These are phyloP conservation scores for Saccharomyces hybrid DNA, from an alignment of 1,139 yeast species.

Conservation along the genomic window DNA sequence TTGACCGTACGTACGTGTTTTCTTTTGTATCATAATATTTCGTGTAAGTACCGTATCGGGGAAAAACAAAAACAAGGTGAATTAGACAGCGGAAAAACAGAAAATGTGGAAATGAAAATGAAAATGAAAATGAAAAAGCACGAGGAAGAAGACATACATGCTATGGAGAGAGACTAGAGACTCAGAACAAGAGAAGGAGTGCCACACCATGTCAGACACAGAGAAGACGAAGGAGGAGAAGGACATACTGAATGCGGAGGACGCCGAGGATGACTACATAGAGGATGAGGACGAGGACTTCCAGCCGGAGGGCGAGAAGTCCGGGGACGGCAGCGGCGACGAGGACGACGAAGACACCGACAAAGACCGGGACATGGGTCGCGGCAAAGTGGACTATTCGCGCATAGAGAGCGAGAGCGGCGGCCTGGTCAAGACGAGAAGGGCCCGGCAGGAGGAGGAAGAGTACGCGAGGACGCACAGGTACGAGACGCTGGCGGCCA, in stretches of 20 bases:
- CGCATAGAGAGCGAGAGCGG: conserved; percentile 44
- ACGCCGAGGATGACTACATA: conserved; percentile 37
- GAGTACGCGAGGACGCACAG: conserved; percentile 27
- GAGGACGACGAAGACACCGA: conserved; percentile 23
- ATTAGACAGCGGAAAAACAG: neutral
- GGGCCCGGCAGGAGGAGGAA: conserved; percentile 42
- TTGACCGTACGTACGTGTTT: neutral
- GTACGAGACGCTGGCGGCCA: conserved; percentile 17
- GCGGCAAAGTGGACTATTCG: conserved; percentile 36
- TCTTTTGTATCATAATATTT: neutral
- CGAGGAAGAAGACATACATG: no score
- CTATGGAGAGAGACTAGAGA: neutral
- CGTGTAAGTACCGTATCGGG: conserved; percentile 1
- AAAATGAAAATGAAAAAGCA: no score
- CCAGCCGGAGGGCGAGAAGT: conserved; percentile 37
- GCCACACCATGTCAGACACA: neutral
- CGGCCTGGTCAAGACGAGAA: conserved; percentile 50
- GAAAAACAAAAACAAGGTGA: neutral
- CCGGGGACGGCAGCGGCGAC: conserved; percentile 19
- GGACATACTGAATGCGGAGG: conserved; percentile 14
- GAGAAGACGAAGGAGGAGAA: conserved; percentile 15
- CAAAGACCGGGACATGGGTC: conserved; percentile 29
- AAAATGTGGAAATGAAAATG: no score
- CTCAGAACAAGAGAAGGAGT: neutral
- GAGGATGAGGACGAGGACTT: conserved; percentile 66